Conservation (phyloP, 108 stramenopile genomes). For the Skeletonema tropicum region DNA sequence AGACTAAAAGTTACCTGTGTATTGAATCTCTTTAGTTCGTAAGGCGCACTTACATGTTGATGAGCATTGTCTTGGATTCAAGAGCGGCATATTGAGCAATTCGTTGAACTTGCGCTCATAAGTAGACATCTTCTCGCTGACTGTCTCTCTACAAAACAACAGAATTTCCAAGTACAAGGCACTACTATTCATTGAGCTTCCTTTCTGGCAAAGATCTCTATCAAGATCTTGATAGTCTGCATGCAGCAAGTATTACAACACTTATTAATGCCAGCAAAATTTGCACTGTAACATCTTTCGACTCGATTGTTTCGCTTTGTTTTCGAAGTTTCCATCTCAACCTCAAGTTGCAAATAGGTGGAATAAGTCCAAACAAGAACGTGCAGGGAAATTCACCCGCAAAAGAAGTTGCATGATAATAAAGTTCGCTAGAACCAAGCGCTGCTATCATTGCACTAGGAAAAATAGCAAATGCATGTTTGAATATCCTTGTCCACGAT, state of each 20-base stretch:
- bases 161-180: too few species aligned
- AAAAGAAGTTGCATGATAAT: constrained; percentile 36
- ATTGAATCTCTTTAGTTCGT: too few species aligned
- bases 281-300: background rate
- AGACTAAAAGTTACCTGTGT: too few species aligned
- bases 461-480: constrained; percentile 16
- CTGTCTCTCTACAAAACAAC: too few species aligned
- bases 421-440: constrained; percentile 23
- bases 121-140: too few species aligned
- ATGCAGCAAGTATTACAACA: constrained; percentile 3
- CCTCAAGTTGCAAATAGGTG: constrained; percentile 34
- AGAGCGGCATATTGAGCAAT: too few species aligned
- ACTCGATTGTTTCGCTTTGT: background rate
- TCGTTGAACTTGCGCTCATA: too few species aligned
- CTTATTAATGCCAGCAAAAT: background rate
- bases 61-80: too few species aligned
- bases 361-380: constrained; percentile 28
- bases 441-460: constrained; percentile 29
- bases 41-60: too few species aligned
- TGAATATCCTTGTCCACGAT: constrained; percentile 4
- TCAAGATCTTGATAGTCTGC: background rate
- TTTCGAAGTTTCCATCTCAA: constrained; percentile 20
- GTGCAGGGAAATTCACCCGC: constrained; percentile 39
- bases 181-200: too few species aligned
- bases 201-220: too few species aligned